These are phyloP conservation scores for Pachysandra terminalis DNA, from an alignment of 164 flowering plant species.

Conservation along the genomic window DNA sequence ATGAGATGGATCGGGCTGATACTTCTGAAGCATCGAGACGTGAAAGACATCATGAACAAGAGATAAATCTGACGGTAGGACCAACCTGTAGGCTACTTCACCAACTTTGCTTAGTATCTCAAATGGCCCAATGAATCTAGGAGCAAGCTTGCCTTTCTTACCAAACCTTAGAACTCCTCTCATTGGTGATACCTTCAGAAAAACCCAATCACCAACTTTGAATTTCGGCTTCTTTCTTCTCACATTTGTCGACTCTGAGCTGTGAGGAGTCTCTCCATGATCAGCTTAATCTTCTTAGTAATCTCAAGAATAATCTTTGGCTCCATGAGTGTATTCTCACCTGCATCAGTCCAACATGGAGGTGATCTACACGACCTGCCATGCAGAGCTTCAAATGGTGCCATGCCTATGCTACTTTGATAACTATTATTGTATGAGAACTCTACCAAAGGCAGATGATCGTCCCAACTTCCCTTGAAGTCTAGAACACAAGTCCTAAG, in stretches of 20 bases:
- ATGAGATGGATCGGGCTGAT: background rate
- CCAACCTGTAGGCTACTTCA: background rate
- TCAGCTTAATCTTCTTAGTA: background rate
- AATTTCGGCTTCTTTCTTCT: background rate
- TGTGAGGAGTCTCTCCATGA: background rate
- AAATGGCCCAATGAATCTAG: background rate
- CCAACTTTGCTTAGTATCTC: background rate
- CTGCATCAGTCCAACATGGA: background rate
- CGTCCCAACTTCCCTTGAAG: no score
- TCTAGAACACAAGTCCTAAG: no score
- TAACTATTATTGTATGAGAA: no score
- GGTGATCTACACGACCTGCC: background rate
- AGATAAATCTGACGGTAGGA: background rate
- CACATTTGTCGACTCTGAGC: background rate
- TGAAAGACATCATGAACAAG: conserved; percentile 3
- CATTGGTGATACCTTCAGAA: conserved; percentile 3
- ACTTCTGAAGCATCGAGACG: background rate
- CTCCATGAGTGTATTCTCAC: background rate
- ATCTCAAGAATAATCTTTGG: background rate
- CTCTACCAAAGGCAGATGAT: no score
- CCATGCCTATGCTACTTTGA: background rate
- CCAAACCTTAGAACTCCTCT: conserved; percentile 1
- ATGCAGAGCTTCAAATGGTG: no score
- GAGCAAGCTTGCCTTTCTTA: background rate
- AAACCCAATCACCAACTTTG: background rate